Conservation (phyloP, 352 stramenopile genomes). For the Phytophthora pinifolia region DNA sequence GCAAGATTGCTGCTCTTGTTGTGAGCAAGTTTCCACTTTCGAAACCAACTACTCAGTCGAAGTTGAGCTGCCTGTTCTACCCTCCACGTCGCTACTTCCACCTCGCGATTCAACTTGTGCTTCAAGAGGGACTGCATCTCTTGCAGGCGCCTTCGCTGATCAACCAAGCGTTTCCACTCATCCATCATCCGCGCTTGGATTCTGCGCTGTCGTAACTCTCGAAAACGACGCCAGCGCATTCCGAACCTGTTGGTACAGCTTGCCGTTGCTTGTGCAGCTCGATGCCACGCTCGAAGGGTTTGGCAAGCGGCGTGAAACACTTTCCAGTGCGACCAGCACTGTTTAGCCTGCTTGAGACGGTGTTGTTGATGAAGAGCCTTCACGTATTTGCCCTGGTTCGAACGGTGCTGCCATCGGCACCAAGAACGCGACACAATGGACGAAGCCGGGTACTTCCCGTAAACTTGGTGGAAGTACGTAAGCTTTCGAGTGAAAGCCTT, state of each 20-base stretch:
- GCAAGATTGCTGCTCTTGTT: conserved; percentile 11
- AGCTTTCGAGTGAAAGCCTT: conserved; percentile 36
- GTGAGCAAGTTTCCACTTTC: conserved; percentile 12
- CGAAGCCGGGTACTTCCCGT: conserved; percentile 32
- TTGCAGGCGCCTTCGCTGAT: conserved; percentile 11
- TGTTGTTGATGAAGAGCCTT: conserved; percentile 13
- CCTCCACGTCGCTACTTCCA: conserved; percentile 10
- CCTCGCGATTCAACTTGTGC: conserved; percentile 22
- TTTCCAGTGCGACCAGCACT: conserved; percentile 30
- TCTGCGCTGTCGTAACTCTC: not conserved
- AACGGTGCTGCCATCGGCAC: conserved; percentile 30
- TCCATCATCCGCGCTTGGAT: conserved; percentile 7
- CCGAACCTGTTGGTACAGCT: conserved; percentile 26
- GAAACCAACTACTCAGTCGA: conserved; percentile 21
- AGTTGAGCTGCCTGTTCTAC: conserved; percentile 7
- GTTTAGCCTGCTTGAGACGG: conserved; percentile 2
- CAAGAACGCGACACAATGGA: conserved; percentile 32
- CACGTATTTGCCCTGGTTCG: not conserved
- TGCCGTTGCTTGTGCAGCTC: conserved; percentile 6
- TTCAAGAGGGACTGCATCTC: conserved; percentile 25
- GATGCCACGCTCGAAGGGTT: conserved; percentile 28
- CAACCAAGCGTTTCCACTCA: conserved; percentile 21
- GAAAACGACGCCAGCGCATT: conserved; percentile 36
- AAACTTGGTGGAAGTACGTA: conserved; percentile 37
- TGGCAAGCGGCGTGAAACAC: conserved; percentile 25